Conservation (phyloP, 2,329 filamentous ascomycete species). For the Hypoxylon sp. region DNA sequence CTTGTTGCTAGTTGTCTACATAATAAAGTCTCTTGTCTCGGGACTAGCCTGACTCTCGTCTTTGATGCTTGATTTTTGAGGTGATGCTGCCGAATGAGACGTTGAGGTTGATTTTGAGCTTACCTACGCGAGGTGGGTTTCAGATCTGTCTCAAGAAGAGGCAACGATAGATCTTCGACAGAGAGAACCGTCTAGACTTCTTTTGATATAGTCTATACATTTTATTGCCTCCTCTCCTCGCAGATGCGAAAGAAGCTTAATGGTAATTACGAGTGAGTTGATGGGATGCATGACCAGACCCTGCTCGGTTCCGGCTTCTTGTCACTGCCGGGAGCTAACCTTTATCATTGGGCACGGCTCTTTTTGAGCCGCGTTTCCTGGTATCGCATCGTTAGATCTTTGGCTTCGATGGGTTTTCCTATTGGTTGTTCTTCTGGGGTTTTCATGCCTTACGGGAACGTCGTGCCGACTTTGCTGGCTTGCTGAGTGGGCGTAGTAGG, state of each 20-base stretch:
- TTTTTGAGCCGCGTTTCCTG: constrained; percentile 32
- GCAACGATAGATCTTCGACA: constrained; percentile 10
- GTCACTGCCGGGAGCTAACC: constrained; percentile 8
- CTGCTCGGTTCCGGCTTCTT: constrained; percentile 20
- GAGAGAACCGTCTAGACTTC: constrained; percentile 13
- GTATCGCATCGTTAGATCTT: constrained; percentile 25
- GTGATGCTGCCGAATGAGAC: constrained; percentile 6
- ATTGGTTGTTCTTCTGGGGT: constrained; percentile 23
- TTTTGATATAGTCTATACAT: constrained; percentile 11
- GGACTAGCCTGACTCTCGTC: no score
- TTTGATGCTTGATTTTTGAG: not conserved
- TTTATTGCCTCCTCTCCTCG: no score
- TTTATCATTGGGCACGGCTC: constrained; percentile 23
- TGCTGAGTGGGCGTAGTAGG: not conserved
- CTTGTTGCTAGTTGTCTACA: no score
- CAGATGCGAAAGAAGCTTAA: constrained; percentile 16
- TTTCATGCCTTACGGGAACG: constrained; percentile 10
- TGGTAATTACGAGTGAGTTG: constrained; percentile 9
- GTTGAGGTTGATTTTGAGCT: no score
- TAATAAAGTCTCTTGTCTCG: no score
- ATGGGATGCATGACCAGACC: constrained; percentile 17
- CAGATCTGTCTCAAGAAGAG: constrained; percentile 27
- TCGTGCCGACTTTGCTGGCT: constrained; percentile 22
- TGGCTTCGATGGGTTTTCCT: not conserved
- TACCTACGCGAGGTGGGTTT: constrained; percentile 26